A percentile compares a stretch with the other conserved stretches of the same genome.
These are phyloP conservation scores for Huiozyma sinensis DNA, from an alignment of 805 yeast species.

Conservation along the genomic window DNA sequence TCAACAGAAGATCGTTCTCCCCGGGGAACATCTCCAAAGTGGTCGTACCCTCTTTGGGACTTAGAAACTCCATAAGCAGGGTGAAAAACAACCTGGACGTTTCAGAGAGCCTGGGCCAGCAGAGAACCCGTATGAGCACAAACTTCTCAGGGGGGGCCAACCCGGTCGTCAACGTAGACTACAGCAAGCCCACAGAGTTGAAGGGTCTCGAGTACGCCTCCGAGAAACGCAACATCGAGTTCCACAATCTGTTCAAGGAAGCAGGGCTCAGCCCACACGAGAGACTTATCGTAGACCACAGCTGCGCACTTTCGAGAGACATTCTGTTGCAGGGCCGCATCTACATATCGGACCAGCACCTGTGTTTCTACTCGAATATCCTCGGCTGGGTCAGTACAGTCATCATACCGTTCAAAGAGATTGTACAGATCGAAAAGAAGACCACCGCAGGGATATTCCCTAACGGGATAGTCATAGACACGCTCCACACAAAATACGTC, in stretches of 20 bases:
- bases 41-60: constrained; percentile 8
- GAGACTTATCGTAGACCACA: constrained; percentile 45
- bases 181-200: constrained; percentile 9
- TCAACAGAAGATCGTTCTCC: constrained; percentile 23
- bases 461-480: constrained; percentile 54
- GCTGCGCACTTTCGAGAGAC: constrained; percentile 63
- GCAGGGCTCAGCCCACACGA: constrained; percentile 36
- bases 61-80: constrained; percentile 12
- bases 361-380: constrained; percentile 59
- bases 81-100: constrained; percentile 7
- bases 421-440: constrained; percentile 54
- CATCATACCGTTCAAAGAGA: constrained; percentile 49
- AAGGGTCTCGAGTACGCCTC: constrained; percentile 29
- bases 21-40: constrained; percentile 18
- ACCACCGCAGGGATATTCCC: constrained; percentile 63
- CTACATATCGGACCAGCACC: constrained; percentile 44
- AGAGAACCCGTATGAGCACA: constrained; percentile 13
- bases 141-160: constrained; percentile 9
- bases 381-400: constrained; percentile 60
- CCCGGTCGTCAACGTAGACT: constrained; percentile 12
- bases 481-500: constrained; percentile 51
- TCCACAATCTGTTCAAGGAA: constrained; percentile 48
- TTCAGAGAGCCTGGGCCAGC: not conserved
- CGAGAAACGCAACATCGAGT: constrained; percentile 46
- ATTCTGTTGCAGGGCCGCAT: constrained; percentile 62